phyloP scores from a whole-genome alignment of 129 eudicot species.

The Pseudognaphalium luteoalbum region DNA sequence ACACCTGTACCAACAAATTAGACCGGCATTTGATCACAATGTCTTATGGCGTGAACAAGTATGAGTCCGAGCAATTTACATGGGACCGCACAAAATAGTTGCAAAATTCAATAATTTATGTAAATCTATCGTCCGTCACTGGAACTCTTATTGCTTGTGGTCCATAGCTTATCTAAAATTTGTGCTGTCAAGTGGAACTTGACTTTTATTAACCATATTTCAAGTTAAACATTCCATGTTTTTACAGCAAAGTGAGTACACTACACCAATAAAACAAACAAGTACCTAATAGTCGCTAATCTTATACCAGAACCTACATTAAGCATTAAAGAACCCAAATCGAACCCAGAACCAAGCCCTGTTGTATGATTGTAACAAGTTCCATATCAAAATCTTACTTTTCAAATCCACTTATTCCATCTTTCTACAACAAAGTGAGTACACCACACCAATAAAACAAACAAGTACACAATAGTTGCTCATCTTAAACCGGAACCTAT shows the following conservation, averaged over 20 bases:
- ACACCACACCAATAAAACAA: background rate
- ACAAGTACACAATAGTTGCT: background rate
- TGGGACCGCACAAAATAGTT: background rate
- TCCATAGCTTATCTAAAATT: background rate
- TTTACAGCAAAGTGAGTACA: background rate
- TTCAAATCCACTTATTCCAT: conserved; percentile 21
- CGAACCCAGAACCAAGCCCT: background rate
- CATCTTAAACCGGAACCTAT: background rate
- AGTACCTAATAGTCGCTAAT: background rate
- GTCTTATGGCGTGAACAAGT: background rate
- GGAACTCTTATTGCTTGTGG: background rate
- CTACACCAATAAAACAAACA: background rate
- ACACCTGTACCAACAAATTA: conserved; percentile 60
- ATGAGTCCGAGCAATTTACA: background rate
- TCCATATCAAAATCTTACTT: background rate
- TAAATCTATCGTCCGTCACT: background rate
- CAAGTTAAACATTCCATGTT: background rate
- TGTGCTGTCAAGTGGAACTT: background rate
- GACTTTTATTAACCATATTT: background rate
- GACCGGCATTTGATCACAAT: background rate
- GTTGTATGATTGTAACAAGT: background rate
- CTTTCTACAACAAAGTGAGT: background rate
- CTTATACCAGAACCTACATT: background rate
- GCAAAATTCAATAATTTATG: background rate
- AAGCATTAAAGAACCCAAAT: background rate